Evolutionary conservation across 139 green algal genomes (phyloP).

Genomic region (Parachlorella kessleri): DNA sequence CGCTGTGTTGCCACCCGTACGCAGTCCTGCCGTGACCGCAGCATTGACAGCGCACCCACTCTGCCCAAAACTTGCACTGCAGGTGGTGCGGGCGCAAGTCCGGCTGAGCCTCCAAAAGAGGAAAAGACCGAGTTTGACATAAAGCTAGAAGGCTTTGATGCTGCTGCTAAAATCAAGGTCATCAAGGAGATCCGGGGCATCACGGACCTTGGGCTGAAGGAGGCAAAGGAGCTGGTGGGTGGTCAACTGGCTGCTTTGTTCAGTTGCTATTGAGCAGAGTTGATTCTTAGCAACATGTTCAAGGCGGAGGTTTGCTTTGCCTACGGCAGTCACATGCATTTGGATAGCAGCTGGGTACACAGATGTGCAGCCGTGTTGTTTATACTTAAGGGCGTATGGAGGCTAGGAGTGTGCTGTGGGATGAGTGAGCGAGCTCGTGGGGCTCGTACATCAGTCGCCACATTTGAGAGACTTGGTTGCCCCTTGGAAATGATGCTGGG

Average conservation of each 20-base stretch:
- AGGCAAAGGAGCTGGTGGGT: slow-evolving; percentile 96
- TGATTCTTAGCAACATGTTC: too few relatives aligned
- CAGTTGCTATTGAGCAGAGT: too few relatives aligned
- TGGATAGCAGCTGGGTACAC: not conserved
- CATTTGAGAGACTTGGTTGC: not conserved
- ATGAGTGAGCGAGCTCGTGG: too few relatives aligned
- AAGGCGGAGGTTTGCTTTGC: too few relatives aligned
- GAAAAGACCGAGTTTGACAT: slow-evolving; percentile 96
- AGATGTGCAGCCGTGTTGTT: not conserved
- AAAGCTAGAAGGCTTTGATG: slow-evolving; percentile 93
- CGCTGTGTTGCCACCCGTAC: not conserved
- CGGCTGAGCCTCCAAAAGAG: slow-evolving; percentile 57
- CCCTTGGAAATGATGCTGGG: not conserved
- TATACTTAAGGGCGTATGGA: too few relatives aligned
- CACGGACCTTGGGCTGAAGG: slow-evolving; percentile 95
- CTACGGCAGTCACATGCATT: not conserved
- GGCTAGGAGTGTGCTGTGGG: too few relatives aligned
- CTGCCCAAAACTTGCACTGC: not conserved
- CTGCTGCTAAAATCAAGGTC: slow-evolving; percentile 96
- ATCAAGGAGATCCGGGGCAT: slow-evolving; percentile 98
- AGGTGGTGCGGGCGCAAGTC: not conserved
- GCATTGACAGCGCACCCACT: slow-evolving; percentile 1
- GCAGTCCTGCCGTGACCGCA: too few relatives aligned
- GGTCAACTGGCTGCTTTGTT: too few relatives aligned
- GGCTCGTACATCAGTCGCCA: too few relatives aligned